These are phyloP conservation scores for Microbotryum lychnidis-dioicae DNA, from an alignment of 1,284 basidiomycete species.

Conservation along the genomic window DNA sequence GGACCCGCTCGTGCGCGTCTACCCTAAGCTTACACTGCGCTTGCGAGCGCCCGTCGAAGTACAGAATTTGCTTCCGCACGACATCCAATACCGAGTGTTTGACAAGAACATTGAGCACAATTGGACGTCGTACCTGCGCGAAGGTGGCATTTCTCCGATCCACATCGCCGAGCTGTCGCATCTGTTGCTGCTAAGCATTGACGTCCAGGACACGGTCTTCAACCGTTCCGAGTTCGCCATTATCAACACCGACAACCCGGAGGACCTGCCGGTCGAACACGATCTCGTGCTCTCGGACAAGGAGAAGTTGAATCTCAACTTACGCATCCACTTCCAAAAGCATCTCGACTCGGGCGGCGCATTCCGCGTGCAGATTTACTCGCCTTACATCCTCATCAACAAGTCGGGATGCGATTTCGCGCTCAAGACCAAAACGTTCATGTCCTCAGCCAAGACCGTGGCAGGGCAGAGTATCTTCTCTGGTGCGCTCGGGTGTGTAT, in stretches of 20 bases:
- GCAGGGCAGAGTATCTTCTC: conserved; percentile 60
- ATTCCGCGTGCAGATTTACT: conserved; percentile 94
- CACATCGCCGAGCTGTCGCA: conserved; percentile 95
- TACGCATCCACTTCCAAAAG: conserved; percentile 77
- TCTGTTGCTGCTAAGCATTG: conserved; percentile 81
- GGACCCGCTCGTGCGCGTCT: conserved; percentile 56
- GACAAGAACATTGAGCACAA: conserved; percentile 87
- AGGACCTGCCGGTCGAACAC: conserved; percentile 79
- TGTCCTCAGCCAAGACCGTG: conserved; percentile 66
- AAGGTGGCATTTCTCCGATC: conserved; percentile 91
- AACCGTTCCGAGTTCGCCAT: conserved; percentile 97
- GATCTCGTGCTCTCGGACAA: conserved; percentile 65
- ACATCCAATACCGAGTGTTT: conserved; percentile 87
- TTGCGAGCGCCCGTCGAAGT: conserved; percentile 93
- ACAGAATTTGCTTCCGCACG: conserved; percentile 92
- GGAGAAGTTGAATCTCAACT: conserved; percentile 66
- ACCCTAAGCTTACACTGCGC: conserved; percentile 74
- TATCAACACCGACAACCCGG: conserved; percentile 86
- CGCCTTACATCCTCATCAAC: conserved; percentile 86
- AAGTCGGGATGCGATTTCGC: conserved; percentile 83
- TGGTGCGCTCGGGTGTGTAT: neutral
- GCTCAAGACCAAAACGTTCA: conserved; percentile 64
- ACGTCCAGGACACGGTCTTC: conserved; percentile 86
- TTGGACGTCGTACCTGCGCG: conserved; percentile 76
- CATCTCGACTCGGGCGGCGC: conserved; percentile 93